phyloP scores from a whole-genome alignment of 306 rosid species.

The Adenanthera pavonina region DNA sequence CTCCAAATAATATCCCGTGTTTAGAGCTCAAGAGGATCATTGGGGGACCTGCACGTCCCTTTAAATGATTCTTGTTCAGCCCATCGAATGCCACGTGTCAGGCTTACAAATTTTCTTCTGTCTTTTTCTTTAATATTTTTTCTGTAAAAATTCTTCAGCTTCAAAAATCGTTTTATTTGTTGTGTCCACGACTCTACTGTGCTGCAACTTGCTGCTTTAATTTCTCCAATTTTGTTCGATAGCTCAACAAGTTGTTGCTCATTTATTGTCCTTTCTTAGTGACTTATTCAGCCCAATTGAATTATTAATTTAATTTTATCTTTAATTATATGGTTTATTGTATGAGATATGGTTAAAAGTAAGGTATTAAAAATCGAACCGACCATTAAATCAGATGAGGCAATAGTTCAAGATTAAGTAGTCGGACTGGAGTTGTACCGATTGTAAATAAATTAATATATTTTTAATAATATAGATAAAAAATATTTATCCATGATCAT shows the following conservation, averaged over 20 bases:
- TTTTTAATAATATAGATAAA: no score
- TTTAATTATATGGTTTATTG: no score
- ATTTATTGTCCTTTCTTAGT: background rate
- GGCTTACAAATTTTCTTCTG: background rate
- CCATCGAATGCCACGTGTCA: conserved; percentile 16
- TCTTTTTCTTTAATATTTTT: background rate
- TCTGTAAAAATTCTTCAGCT: background rate
- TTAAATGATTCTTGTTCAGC: conserved; percentile 30
- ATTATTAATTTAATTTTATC: background rate
- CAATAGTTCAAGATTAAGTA: no score
- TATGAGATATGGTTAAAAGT: no score
- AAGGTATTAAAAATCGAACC: no score
- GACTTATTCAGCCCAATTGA: background rate
- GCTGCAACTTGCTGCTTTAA: background rate
- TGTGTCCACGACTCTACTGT: background rate
- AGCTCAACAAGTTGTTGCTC: background rate
- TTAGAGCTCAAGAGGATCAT: background rate
- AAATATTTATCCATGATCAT: no score
- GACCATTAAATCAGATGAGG: no score
- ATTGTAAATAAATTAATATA: no score
- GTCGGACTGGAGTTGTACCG: no score
- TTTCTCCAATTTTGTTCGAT: background rate
- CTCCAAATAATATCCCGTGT: conserved; percentile 25
- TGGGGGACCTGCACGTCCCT: background rate
- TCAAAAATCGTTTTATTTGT: background rate